Evolutionary conservation across 2,329 filamentous ascomycete species (phyloP), one percentile per base, ranked within the genome.

Genomic region (Botrytis fabae): DNA sequence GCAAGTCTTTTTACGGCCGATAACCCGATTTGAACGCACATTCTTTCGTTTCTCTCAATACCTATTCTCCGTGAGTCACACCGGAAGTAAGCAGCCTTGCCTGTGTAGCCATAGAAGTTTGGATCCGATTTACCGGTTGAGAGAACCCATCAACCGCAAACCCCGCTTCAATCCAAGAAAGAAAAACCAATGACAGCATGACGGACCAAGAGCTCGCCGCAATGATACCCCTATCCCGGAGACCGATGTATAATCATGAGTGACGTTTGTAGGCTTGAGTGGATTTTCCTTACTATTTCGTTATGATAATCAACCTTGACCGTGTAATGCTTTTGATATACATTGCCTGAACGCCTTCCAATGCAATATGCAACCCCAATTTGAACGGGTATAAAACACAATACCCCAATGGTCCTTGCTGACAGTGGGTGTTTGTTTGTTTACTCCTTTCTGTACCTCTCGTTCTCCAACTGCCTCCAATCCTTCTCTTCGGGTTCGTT

Each of bases 391-490:
- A 60, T 69, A 46, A 57, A 46, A 12, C 42, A 44, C 20, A 5
- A 68, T n/a, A 68, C 35, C 5, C 16, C 35, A 57, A 42, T 22
- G 5, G 18, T 46, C 7, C 54, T 63, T 35, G 25, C 40, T 63
- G 42, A 42, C 10, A 68, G 38, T 32, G 40, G 35, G n/a, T 14
- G 46, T n/a, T 38, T 32, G 14, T 65, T 42, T 54, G 35, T 54
- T 25, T 59, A 65, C n/a, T 71, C 76, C 72, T 83, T 83, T 65
- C 84, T 81, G 78, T 86, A 90, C 80, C 87, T 87, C 79, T 91
- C 88, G 76, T 91, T 91, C 83, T 91, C 89, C 28, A 87, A 78
- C 78, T 91, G 89, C 75, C 89, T 84, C 89, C 89, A 91, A 80
- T 91, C 89, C 76, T 82, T 82, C 48, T 86, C 85, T 71, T 85